These are phyloP conservation scores for Craspedostauros australis DNA, from an alignment of 108 stramenopile species.

Conservation along the genomic window DNA sequence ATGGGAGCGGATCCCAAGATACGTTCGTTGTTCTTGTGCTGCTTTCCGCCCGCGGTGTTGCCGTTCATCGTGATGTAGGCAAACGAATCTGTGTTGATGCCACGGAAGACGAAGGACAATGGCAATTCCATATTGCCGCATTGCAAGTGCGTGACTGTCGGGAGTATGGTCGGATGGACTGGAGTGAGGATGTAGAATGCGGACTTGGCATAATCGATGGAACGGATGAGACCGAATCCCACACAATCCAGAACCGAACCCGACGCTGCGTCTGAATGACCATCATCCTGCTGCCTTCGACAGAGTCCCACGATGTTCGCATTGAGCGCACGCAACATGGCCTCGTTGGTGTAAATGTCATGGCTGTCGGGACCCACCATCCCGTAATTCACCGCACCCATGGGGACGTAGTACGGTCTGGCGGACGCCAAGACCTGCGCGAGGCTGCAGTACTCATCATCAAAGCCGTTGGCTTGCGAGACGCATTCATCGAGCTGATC, in stretches of 20 bases:
- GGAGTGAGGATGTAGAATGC: constrained; percentile 70
- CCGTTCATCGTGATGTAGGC: constrained; percentile 40
- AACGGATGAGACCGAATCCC: constrained; percentile 74
- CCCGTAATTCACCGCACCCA: constrained; percentile 31
- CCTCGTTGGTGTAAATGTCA: constrained; percentile 2
- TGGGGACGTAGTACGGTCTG: constrained; percentile 36
- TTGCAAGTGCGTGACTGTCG: constrained; percentile 28
- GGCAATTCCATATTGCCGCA: constrained; percentile 55
- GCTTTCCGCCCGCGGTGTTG: constrained; percentile 4
- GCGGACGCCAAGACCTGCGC: constrained; percentile 36
- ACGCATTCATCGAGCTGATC: constrained; percentile 7
- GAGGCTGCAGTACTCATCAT: constrained; percentile 45
- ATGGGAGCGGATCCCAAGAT: constrained; percentile 59
- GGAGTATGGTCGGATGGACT: constrained; percentile 25
- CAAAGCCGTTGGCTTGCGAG: constrained; percentile 31
- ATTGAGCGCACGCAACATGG: constrained; percentile 49
- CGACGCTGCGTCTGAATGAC: too few species aligned
- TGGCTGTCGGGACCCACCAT: constrained; percentile 10
- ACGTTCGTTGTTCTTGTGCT: not conserved
- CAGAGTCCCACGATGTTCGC: constrained; percentile 73
- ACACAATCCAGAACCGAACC: too few species aligned
- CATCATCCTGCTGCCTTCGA: constrained; percentile 10
- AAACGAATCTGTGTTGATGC: constrained; percentile 65
- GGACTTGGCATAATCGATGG: constrained; percentile 49
- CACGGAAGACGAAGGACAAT: constrained; percentile 52